Conservation (phyloP, 495 filamentous ascomycete genomes). For the Massariosphaeria phaeospora region DNA sequence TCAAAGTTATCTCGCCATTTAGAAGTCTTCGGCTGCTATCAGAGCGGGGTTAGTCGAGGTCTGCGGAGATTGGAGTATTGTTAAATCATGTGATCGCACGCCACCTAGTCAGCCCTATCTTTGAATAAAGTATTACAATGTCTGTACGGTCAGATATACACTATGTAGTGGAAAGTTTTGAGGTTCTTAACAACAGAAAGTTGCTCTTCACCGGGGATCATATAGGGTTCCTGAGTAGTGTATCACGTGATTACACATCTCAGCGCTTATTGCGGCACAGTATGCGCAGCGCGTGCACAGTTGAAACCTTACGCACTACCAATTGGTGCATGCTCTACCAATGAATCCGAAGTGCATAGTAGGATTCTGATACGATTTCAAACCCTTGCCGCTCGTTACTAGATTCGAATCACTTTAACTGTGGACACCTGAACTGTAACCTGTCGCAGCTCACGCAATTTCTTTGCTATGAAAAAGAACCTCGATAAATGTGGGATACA, state of each 20-base stretch:
- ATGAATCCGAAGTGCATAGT: background rate
- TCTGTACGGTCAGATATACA: background rate
- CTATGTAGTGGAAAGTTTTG: background rate
- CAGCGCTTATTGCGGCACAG: conserved; percentile 1
- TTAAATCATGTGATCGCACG: background rate
- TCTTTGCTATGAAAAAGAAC: too few relatives aligned
- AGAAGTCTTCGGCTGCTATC: too few relatives aligned
- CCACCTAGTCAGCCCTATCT: background rate
- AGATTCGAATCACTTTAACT: background rate
- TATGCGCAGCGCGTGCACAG: too few relatives aligned
- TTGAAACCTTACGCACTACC: too few relatives aligned
- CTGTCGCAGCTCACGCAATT: too few relatives aligned
- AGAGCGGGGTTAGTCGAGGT: too few relatives aligned
- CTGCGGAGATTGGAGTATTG: too few relatives aligned
- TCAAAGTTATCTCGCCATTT: too few relatives aligned
- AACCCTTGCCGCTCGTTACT: background rate
- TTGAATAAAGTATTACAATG: background rate
- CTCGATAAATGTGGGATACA: too few relatives aligned
- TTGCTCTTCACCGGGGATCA: background rate
- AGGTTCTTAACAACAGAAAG: too few relatives aligned
- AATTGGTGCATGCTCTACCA: too few relatives aligned
- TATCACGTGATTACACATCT: background rate
- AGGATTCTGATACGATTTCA: too few relatives aligned
- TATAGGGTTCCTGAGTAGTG: background rate
- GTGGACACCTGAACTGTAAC: background rate